Evolutionary conservation across 495 filamentous ascomycete genomes (phyloP), one percentile per base, ranked within the genome.

Genomic region (Aspergillus nanangensis): DNA sequence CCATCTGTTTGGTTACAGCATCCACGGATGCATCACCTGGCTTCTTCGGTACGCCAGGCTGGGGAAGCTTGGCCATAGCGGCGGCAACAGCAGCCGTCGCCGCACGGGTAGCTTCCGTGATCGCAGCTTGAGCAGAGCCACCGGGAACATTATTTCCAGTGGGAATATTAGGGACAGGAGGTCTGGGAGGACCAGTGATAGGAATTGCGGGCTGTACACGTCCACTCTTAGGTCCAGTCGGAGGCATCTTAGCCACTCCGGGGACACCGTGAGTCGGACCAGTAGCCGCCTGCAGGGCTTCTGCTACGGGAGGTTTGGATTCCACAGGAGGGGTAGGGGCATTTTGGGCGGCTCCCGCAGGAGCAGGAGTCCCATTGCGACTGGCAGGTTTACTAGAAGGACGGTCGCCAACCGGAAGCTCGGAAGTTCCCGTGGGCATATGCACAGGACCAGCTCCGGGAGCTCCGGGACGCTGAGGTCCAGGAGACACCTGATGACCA

Each of bases 41-140:
- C 49, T 78, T 76, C 50, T 68, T 70, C 33, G 70, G 69, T 8
- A 61, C 60, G 40, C 64, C 60, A 20, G 41, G 76, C 66, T 79
- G 74, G 9, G 77, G 67, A 10, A 95, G 66, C 55, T 92, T 89
- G 10, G 88, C 88, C 89, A 95, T 94, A 3, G 90, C 90, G 7
- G 84, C 84, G 29, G 89, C 90, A 39, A 95, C 91, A 22, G 90
- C 90, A 37, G 86, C 87, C 32, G 82, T 86, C 5, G 90, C 90
- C 31, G 85, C 86, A 54, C 86, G 82, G 5, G 88, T 92, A 3
- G 89, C 88, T 62, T 90, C 86, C 39, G 79, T 79, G 42, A 79
- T 67, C 2, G 67, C 61, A 17, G 59, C 55, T 21, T 67, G 65
- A 35, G 58, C 58, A 35, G 61, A 61, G 8, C 67, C 52, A 37